A percentile compares a stretch with the other conserved stretches of the same genome.
Evolutionary conservation across 768 basidiomycete genomes (phyloP).

Genomic region (Auriscalpium vulgare): DNA sequence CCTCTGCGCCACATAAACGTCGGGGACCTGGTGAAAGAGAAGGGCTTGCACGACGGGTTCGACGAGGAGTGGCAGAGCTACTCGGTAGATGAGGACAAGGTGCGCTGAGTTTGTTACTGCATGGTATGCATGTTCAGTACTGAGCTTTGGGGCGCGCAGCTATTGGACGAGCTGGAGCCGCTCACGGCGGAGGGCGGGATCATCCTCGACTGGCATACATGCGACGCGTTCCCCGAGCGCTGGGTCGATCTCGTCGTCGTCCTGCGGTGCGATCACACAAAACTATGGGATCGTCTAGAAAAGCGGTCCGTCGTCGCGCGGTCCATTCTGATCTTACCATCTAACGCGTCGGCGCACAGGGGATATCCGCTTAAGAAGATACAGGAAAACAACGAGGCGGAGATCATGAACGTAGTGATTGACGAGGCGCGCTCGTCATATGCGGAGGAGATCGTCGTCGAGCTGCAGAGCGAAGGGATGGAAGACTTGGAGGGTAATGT

Average conservation of each 20-base stretch:
- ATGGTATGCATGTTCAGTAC: neutral
- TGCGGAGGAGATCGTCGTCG: constrained; percentile 77
- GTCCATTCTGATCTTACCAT: neutral
- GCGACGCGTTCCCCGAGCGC: constrained; percentile 89
- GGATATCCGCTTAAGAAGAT: constrained; percentile 88
- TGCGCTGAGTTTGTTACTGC: constrained; percentile 26
- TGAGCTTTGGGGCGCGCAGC: constrained; percentile 33
- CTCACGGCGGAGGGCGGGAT: constrained; percentile 62
- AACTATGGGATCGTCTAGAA: constrained; percentile 86
- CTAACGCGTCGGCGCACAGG: constrained; percentile 30
- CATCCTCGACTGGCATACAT: constrained; percentile 93
- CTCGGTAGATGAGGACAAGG: constrained; percentile 94
- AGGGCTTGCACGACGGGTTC: constrained; percentile 71
- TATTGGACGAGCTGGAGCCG: constrained; percentile 83
- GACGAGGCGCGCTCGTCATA: constrained; percentile 88
- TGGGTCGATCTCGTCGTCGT: constrained; percentile 97
- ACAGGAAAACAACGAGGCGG: constrained; percentile 96
- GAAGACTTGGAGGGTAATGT: constrained; percentile 86
- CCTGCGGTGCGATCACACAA: constrained; percentile 78
- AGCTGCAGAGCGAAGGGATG: constrained; percentile 65
- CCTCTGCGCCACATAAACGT: constrained; percentile 82
- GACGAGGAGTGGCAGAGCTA: constrained; percentile 95
- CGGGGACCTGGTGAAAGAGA: constrained; percentile 83
- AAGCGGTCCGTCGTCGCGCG: constrained; percentile 50
- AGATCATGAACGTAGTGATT: constrained; percentile 91